Evolutionary conservation across 371 early-diverging fungal genomes (phyloP).

Genomic region (Parasitella parasitica): DNA sequence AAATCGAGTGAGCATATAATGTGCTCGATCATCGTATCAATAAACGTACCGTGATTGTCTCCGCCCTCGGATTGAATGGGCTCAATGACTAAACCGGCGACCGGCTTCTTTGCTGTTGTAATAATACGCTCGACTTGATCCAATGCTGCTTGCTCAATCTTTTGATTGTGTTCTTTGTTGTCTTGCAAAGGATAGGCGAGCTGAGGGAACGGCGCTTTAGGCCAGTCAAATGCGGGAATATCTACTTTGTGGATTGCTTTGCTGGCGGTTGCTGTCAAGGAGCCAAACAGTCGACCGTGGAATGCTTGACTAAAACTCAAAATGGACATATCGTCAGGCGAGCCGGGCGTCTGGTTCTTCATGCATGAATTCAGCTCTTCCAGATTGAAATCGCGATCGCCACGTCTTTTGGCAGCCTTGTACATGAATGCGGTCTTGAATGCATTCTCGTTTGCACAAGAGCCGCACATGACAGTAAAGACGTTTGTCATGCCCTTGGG

Average conservation of each 20-base stretch:
- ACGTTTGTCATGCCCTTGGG: conserved; percentile 71
- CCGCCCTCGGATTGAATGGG: conserved; percentile 90
- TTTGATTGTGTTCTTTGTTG: conserved; percentile 51
- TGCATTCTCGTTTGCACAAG: conserved; percentile 77
- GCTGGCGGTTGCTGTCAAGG: conserved; percentile 68
- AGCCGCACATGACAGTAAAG: conserved; percentile 80
- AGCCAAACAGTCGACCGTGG: conserved; percentile 76
- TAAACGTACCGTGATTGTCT: conserved; percentile 56
- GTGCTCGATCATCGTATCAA: too few species aligned
- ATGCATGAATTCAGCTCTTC: conserved; percentile 63
- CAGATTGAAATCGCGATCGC: conserved; percentile 40
- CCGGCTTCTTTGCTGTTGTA: conserved; percentile 47
- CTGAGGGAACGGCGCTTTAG: conserved; percentile 62
- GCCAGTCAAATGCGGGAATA: conserved; percentile 75
- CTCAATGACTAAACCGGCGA: conserved; percentile 80
- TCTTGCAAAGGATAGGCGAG: conserved; percentile 64
- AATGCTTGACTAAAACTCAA: conserved; percentile 70
- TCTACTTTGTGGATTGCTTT: conserved; percentile 76
- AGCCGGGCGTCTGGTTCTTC: conserved; percentile 72
- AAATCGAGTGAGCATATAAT: too few species aligned
- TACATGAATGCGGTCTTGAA: conserved; percentile 82
- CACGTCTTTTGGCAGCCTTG: conserved; percentile 58
- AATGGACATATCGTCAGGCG: conserved; percentile 64
- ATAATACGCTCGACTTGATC: conserved; percentile 53
- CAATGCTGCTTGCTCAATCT: conserved; percentile 59